Percentiles rank a stretch among this genome's conserved stretches.
Evolutionary conservation across 179 eudicot species (phyloP).

Genomic region (Gypsophila paniculata): DNA sequence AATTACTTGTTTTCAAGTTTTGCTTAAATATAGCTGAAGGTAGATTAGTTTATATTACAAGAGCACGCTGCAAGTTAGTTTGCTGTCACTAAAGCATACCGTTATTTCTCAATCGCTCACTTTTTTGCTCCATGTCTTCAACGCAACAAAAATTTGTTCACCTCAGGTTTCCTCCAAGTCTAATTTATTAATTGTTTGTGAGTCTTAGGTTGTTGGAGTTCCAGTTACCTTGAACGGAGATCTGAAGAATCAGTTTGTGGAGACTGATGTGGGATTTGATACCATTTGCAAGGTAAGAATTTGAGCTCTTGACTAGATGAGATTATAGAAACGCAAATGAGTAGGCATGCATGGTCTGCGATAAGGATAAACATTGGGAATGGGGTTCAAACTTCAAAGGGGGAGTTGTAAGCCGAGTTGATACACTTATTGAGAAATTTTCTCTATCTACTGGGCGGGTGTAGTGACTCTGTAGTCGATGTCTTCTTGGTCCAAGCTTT

Average conservation of each 20-base stretch:
- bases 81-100: not conserved
- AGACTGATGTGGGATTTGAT: constrained; percentile 92
- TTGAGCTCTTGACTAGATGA: not conserved
- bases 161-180: not conserved
- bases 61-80: constrained; percentile 10
- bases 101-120: not conserved
- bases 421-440: not conserved
- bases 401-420: not conserved
- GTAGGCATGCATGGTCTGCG: not conserved
- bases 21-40: not conserved
- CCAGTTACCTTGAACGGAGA: constrained; percentile 98
- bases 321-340: not conserved
- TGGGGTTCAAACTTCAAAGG: no score
- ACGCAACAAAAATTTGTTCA: not conserved
- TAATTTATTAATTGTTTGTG: constrained; percentile 3
- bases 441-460: constrained; percentile 1
- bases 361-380: constrained; percentile 10
- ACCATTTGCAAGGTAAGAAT: constrained; percentile 82
- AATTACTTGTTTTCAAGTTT: not conserved
- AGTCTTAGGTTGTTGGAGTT: constrained; percentile 87
- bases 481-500: no score
- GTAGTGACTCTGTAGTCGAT: no score
- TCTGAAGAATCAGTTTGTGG: constrained; percentile 94
- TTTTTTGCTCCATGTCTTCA: not conserved
- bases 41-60: constrained; percentile 8